These are phyloP conservation scores for Xylariaceae sp. DNA, from an alignment of 2,329 filamentous ascomycete species.

Conservation along the genomic window DNA sequence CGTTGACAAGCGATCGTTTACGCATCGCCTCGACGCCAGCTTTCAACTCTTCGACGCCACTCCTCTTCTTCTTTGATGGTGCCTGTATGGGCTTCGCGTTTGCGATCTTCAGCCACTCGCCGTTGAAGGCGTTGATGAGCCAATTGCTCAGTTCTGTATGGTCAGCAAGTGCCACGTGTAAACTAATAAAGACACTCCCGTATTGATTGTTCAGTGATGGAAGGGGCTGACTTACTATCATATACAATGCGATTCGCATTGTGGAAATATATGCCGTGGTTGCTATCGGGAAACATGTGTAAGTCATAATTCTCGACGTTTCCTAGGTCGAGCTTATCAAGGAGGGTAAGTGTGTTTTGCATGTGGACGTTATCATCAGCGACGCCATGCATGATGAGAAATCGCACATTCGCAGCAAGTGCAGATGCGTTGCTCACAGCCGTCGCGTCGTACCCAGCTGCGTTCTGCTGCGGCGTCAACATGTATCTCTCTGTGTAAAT, in stretches of 20 bases:
- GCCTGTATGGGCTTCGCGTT: constrained; percentile 48
- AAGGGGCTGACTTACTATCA: constrained; percentile 63
- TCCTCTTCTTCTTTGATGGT: constrained; percentile 24
- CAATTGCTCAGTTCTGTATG: constrained; percentile 73
- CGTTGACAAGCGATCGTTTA: constrained; percentile 13
- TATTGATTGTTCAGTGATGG: neutral
- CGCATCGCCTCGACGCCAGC: constrained; percentile 20
- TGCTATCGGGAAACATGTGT: constrained; percentile 92
- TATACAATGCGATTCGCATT: constrained; percentile 89
- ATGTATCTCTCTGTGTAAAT: constrained; percentile 97
- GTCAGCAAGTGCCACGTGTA: constrained; percentile 31
- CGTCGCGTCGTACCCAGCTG: constrained; percentile 68
- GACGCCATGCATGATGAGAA: constrained; percentile 94
- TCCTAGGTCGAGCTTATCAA: constrained; percentile 80
- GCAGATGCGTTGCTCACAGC: constrained; percentile 71
- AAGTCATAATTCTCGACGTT: constrained; percentile 92
- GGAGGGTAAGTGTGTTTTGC: constrained; percentile 83
- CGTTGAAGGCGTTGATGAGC: constrained; percentile 97
- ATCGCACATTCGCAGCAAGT: constrained; percentile 72
- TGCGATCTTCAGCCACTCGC: constrained; percentile 72
- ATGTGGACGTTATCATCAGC: constrained; percentile 97
- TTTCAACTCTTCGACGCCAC: constrained; percentile 23
- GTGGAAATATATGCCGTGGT: constrained; percentile 93
- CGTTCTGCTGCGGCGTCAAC: constrained; percentile 85
- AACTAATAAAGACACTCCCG: neutral